These are phyloP conservation scores for Phytopythium mirpurense DNA, from an alignment of 352 stramenopile species.

Conservation along the genomic window DNA sequence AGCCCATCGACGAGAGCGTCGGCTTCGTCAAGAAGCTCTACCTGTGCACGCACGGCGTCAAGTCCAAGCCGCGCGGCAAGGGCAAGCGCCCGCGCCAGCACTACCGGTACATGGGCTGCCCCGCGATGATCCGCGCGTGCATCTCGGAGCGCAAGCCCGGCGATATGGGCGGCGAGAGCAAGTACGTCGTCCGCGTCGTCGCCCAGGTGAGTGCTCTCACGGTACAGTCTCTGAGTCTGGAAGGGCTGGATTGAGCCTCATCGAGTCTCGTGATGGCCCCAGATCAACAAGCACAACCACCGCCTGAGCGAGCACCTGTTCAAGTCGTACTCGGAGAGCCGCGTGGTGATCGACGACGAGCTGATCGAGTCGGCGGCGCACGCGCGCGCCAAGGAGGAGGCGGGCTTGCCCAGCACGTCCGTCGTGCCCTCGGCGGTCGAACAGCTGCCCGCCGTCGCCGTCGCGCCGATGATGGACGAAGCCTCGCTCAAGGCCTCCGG, in stretches of 20 bases:
- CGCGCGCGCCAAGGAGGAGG: slow-evolving; percentile 47
- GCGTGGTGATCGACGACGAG: slow-evolving; percentile 83
- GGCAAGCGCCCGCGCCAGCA: slow-evolving; percentile 74
- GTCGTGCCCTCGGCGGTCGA: slow-evolving; percentile 20
- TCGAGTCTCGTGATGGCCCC: background rate
- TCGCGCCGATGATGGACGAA: slow-evolving; percentile 44
- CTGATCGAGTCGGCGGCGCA: slow-evolving; percentile 46
- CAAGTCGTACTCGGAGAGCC: slow-evolving; percentile 83
- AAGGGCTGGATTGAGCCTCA: background rate
- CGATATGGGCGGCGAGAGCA: slow-evolving; percentile 52
- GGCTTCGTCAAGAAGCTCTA: slow-evolving; percentile 86
- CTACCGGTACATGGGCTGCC: slow-evolving; percentile 82
- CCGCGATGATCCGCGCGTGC: slow-evolving; percentile 76
- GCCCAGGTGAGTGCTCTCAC: slow-evolving; percentile 42
- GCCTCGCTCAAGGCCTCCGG: slow-evolving; percentile 40
- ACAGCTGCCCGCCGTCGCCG: slow-evolving; percentile 16
- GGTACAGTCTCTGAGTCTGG: background rate
- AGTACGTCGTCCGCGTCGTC: slow-evolving; percentile 81
- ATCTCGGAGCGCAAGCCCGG: slow-evolving; percentile 73
- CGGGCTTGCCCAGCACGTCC: slow-evolving; percentile 6
- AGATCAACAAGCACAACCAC: slow-evolving; percentile 86
- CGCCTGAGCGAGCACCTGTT: slow-evolving; percentile 81
- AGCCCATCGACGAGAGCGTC: slow-evolving; percentile 81
- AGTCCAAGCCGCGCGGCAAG: slow-evolving; percentile 79
- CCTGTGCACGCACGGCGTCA: slow-evolving; percentile 78